Base-by-base conservation (phyloP, 2,329 filamentous ascomycete genomes). In the Pezicula radicicola region DNA sequence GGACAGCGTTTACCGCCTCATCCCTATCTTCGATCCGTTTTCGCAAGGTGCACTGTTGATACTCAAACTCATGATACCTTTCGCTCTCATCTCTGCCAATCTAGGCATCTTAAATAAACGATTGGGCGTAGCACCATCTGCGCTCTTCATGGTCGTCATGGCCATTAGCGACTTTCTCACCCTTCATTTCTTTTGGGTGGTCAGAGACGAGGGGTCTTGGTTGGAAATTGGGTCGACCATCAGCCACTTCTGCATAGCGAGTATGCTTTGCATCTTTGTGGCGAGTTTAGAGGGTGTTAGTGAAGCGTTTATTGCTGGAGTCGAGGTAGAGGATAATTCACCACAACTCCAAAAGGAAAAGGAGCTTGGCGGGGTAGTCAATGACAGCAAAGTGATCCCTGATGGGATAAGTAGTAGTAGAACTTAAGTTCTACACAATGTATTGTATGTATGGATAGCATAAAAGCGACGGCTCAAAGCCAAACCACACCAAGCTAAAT, bases 191-290 rank as follows among this genome's bases (percentile, higher is more conserved):
- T 99, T 99, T 73, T 99, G 90, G 84, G 90, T 96, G 63, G 94
- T 99, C 43, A 89, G 88, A 64, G 94, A 99, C 62, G 94, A 99
- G 68, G 94, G 94, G 0, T 94, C 88, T 19, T 99, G 94, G 94
- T 73, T 99, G 54, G 94, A 99, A 67, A 99, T 99, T 66, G 94
- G 94, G 30, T 96, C 91, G 27, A 97, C 91, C 3, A 99, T 99
- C 60, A 96, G 84, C 64, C 92, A 97, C 68, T 99, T 97, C 70
- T 84, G 85, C 55, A 97, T 99, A 72, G 93, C 91, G 16, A 97
- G 91, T 69, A 69, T 90, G 61, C 67, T 97, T 42, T 94, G 91
- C 60, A 85, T 96, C 8, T 99, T 99, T 72, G 91, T 99, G 41
- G 90, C 91, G 0, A 84, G 81, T 13, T 73, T 99, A 43, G 94